A percentile compares a stretch with the other conserved stretches of the same genome.
These are phyloP conservation scores for Symbiotaphrina buchneri DNA, from an alignment of 495 filamentous ascomycete genomes.

Conservation along the genomic window DNA sequence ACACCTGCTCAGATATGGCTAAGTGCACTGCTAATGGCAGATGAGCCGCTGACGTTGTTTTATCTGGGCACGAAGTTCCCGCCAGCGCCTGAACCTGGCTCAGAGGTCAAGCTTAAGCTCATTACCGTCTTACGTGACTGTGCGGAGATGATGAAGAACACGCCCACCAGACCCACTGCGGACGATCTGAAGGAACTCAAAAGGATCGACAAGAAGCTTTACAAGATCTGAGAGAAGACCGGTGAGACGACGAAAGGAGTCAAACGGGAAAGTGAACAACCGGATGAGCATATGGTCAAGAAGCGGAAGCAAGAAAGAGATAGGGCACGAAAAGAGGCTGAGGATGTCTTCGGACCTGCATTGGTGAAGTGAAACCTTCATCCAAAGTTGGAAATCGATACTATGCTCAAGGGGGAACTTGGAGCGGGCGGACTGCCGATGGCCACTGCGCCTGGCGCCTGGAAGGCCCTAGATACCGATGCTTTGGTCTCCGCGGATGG, in stretches of 20 bases:
- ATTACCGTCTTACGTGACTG: constrained; percentile 20
- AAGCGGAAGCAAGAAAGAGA: no score
- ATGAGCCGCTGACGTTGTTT: constrained; percentile 44
- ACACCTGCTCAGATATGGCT: constrained; percentile 89
- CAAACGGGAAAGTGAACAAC: no score
- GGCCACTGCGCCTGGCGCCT: no score
- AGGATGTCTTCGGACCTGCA: no score
- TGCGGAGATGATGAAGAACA: constrained; percentile 15
- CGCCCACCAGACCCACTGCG: constrained; percentile 3
- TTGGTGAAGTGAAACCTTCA: no score
- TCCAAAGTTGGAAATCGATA: no score
- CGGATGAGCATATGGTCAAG: no score
- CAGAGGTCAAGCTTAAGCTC: constrained; percentile 19
- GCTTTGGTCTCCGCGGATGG: no score
- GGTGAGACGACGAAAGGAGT: background rate
- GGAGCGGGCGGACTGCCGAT: no score
- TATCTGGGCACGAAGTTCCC: constrained; percentile 54
- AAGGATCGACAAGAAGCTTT: constrained; percentile 37
- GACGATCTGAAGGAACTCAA: constrained; percentile 25
- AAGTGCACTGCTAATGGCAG: constrained; percentile 50
- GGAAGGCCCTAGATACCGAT: no score
- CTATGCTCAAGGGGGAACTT: no score
- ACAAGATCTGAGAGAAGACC: constrained; percentile 5
- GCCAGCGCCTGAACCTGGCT: constrained; percentile 5
- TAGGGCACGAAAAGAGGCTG: no score